These are phyloP conservation scores for Asterella californica DNA, from an alignment of 225 moss, liverwort and hornwort genomes.

Conservation along the genomic window DNA sequence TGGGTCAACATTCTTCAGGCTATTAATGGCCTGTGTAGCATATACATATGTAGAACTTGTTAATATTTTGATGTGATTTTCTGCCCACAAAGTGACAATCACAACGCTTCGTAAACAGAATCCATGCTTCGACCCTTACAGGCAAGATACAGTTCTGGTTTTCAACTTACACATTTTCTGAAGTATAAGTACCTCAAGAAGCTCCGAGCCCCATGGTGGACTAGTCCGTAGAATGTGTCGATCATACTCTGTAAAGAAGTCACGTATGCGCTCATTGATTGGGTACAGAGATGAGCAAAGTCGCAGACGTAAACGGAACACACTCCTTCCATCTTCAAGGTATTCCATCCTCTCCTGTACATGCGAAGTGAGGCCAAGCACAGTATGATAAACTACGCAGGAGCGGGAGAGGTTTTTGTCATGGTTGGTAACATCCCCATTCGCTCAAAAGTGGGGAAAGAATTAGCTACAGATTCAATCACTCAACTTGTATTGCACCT, in stretches of 20 bases:
- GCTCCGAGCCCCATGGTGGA: constrained; percentile 90
- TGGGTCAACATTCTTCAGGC: constrained; percentile 83
- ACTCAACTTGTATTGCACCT: background rate
- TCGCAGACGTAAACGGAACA: constrained; percentile 76
- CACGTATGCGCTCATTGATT: constrained; percentile 86
- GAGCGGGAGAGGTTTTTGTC: background rate
- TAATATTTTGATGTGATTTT: background rate
- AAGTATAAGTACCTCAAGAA: constrained; percentile 66
- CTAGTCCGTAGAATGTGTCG: constrained; percentile 78
- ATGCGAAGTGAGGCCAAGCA: background rate
- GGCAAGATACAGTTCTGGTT: background rate
- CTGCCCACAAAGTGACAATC: background rate
- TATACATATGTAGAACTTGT: background rate
- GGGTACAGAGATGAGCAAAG: constrained; percentile 89
- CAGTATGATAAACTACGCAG: background rate
- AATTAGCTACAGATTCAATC: background rate
- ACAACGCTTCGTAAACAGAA: background rate
- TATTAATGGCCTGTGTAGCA: constrained; percentile 74
- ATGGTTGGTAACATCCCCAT: background rate
- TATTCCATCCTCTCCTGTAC: constrained; percentile 89
- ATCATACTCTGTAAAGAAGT: constrained; percentile 91
- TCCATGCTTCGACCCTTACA: background rate
- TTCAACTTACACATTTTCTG: background rate
- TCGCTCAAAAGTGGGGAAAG: no score
- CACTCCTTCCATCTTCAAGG: constrained; percentile 81